Evolutionary conservation across 805 yeast species (phyloP).

Genomic region (Lipomyces spencermartinsiae): DNA sequence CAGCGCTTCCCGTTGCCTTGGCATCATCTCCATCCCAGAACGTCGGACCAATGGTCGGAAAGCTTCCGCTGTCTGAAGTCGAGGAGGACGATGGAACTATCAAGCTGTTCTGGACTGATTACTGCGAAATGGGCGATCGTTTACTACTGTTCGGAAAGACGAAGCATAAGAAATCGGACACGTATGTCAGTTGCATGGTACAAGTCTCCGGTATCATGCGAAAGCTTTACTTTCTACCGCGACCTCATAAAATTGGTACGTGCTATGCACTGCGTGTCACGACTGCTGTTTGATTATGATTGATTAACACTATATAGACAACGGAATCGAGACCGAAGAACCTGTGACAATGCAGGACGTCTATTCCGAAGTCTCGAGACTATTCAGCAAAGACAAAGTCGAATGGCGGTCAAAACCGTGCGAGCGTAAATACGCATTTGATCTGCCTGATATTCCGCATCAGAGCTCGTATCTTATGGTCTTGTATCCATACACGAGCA

Average conservation of each 20-base stretch:
- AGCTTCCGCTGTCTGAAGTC: slow-evolving; percentile 46
- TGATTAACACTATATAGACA: background rate
- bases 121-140: slow-evolving; percentile 72
- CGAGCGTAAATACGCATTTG: slow-evolving; percentile 85
- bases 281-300: background rate
- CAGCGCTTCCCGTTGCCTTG: slow-evolving; percentile 18
- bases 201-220: slow-evolving; percentile 73
- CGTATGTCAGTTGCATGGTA: slow-evolving; percentile 73
- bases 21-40: slow-evolving; percentile 25
- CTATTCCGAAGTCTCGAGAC: slow-evolving; percentile 74
- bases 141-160: slow-evolving; percentile 79
- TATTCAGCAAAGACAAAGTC: slow-evolving; percentile 68
- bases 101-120: slow-evolving; percentile 90
- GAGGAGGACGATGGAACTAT: slow-evolving; percentile 56
- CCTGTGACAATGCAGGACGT: slow-evolving; percentile 66
- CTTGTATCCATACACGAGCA: slow-evolving; percentile 66
- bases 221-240: slow-evolving; percentile 80
- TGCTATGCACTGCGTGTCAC: background rate
- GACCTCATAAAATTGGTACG: slow-evolving; percentile 48
- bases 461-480: slow-evolving; percentile 82
- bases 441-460: slow-evolving; percentile 75
- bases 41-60: slow-evolving; percentile 22
- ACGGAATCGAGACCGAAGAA: slow-evolving; percentile 52
- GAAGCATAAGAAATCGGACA: slow-evolving; percentile 56
- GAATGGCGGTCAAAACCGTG: slow-evolving; percentile 73